Percentiles rank a stretch among this genome's conserved stretches.
phyloP scores from a whole-genome alignment of 2,329 filamentous ascomycete species.

The Arthrocladium fulminans region DNA sequence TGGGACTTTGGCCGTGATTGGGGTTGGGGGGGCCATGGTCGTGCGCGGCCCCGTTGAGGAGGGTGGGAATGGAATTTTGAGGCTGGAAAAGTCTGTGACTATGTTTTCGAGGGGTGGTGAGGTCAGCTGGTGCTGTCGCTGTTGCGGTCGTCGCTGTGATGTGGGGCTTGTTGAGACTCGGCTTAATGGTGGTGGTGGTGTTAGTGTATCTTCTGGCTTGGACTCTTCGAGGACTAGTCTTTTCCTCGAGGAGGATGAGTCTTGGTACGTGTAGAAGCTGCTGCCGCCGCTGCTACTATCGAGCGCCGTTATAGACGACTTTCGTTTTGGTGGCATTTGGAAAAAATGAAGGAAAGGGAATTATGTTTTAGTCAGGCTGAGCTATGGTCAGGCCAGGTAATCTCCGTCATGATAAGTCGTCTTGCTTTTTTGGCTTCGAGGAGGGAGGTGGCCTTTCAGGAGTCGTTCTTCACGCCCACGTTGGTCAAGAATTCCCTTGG shows the following conservation, averaged over 20 bases:
- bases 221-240: not conserved
- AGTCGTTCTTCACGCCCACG: no score
- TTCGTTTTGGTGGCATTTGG: conserved; percentile 4
- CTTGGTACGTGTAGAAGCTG: not conserved
- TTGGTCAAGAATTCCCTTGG: no score
- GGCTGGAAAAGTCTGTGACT: not conserved
- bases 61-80: not conserved
- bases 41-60: not conserved
- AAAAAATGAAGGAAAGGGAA: no score
- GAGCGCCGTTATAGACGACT: not conserved
- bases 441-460: no score
- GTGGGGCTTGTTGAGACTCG: not conserved
- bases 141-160: no score
- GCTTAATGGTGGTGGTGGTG: not conserved
- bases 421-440: no score
- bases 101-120: conserved; percentile 2
- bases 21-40: not conserved
- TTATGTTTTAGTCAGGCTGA: no score
- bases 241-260: not conserved
- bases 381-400: no score
- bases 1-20: not conserved
- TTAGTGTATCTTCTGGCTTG: no score
- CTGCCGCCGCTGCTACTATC: not conserved
- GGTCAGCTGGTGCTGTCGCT: not conserved
- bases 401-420: no score